Conservation (phyloP, 1,284 basidiomycete species). For the Mycosarcoma maydis region DNA sequence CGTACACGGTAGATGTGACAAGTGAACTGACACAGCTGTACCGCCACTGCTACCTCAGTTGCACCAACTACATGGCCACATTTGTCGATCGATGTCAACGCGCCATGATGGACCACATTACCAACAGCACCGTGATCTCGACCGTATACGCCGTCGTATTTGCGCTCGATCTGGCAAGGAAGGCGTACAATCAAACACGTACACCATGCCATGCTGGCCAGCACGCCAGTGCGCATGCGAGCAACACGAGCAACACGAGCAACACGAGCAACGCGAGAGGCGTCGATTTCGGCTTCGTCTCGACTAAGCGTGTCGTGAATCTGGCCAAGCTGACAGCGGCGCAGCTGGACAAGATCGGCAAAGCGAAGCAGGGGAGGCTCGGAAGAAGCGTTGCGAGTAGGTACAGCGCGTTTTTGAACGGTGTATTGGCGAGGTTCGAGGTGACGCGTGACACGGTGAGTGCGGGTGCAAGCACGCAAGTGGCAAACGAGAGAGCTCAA, state of each 20-base stretch:
- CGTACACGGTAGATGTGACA: conserved; percentile 20
- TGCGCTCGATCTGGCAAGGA: conserved; percentile 21
- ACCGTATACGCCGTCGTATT: conserved; percentile 39
- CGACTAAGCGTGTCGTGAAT: conserved; percentile 4
- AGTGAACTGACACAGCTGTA: conserved; percentile 22
- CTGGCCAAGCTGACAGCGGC: conserved; percentile 11
- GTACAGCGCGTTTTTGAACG: conserved; percentile 28
- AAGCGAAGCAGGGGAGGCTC: not conserved
- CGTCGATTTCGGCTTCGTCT: conserved; percentile 31
- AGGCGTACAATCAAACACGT: conserved; percentile 1
- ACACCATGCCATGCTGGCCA: too few relatives aligned
- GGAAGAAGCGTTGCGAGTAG: conserved; percentile 18
- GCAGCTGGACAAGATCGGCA: conserved; percentile 19
- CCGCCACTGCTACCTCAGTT: conserved; percentile 40
- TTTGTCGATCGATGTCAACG: conserved; percentile 32
- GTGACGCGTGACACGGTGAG: not conserved
- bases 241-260: too few relatives aligned
- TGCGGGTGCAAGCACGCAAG: not conserved
- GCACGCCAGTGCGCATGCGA: too few relatives aligned
- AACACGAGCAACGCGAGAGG: not conserved
- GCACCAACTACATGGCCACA: conserved; percentile 41
- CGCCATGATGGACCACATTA: conserved; percentile 18
- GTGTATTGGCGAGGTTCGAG: conserved; percentile 17
- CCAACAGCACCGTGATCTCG: conserved; percentile 27
- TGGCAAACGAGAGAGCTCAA: not conserved